phyloP scores from a whole-genome alignment of 306 rosid species.

The Betula pendula region DNA sequence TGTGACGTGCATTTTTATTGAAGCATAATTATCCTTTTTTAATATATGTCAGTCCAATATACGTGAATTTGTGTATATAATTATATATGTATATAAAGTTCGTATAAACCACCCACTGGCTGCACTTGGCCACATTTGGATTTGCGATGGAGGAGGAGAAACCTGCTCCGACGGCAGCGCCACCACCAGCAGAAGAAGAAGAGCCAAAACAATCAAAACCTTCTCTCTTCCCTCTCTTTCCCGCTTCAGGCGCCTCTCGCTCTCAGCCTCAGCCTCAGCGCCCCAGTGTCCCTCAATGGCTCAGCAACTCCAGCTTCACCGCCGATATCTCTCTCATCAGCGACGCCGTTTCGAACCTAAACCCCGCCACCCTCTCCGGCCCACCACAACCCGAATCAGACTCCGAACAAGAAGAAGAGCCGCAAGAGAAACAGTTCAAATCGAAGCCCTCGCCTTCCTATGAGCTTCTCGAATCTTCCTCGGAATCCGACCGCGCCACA shows the following conservation, averaged over 20 bases:
- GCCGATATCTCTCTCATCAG: slow-evolving; percentile 53
- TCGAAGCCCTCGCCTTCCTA: slow-evolving; percentile 35
- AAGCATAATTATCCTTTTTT: too few relatives aligned
- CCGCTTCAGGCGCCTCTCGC: slow-evolving; percentile 34
- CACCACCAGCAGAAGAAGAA: not conserved
- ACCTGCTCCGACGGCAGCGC: slow-evolving; percentile 15
- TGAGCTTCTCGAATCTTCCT: slow-evolving; percentile 67
- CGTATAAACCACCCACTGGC: not conserved
- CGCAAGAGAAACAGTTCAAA: slow-evolving; percentile 10
- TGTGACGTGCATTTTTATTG: too few relatives aligned
- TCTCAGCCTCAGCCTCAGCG: slow-evolving; percentile 28
- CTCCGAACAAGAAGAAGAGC: slow-evolving; percentile 24
- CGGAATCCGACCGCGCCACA: slow-evolving; percentile 49
- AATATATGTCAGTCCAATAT: too few relatives aligned
- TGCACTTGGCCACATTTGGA: not conserved
- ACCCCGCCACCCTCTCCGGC: slow-evolving; percentile 27
- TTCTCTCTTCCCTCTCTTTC: slow-evolving; percentile 60
- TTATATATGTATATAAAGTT: too few relatives aligned
- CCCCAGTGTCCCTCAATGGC: slow-evolving; percentile 59
- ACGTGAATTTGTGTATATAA: too few relatives aligned
- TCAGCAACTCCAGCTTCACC: slow-evolving; percentile 82
- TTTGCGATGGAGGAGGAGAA: slow-evolving; percentile 49
- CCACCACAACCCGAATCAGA: slow-evolving; percentile 9
- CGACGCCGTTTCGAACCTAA: slow-evolving; percentile 38
- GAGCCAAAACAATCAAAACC: slow-evolving; percentile 29